Percentiles rank a stretch among this genome's conserved stretches.
Conservation (phyloP, 331 rosid species). For the Ulmus americana region DNA sequence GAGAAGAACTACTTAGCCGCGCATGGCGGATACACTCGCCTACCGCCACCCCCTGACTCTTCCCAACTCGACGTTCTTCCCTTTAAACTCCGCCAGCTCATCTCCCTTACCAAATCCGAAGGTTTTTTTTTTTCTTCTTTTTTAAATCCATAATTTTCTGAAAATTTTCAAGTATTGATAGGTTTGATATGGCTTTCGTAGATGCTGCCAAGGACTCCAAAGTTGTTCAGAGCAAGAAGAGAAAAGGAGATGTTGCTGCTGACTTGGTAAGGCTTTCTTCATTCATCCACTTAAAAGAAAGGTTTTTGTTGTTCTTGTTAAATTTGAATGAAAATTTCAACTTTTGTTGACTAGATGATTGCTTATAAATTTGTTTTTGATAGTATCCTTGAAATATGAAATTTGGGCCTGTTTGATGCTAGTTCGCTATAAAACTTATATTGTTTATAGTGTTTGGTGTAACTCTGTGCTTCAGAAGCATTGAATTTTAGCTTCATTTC, state of each 20-base stretch:
- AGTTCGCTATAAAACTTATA: not conserved
- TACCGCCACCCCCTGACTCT: slow-evolving; percentile 47
- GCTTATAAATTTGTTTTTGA: not conserved
- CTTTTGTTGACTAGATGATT: no score
- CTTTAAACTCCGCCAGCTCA: slow-evolving; percentile 61
- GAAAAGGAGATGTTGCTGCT: slow-evolving; percentile 21
- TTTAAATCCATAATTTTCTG: not conserved
- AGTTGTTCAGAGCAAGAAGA: slow-evolving; percentile 24
- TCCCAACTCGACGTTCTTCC: slow-evolving; percentile 59
- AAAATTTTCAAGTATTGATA: not conserved
- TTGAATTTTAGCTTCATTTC: not conserved
- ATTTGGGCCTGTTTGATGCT: not conserved
- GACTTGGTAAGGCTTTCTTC: slow-evolving; percentile 29
- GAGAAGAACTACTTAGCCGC: slow-evolving; percentile 79
- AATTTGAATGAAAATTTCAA: no score
- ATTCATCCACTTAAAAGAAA: not conserved
- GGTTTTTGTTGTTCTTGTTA: not conserved
- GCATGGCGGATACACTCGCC: slow-evolving; percentile 56
- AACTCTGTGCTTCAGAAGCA: not conserved
- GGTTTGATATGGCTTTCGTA: slow-evolving; percentile 25
- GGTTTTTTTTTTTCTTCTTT: slow-evolving; percentile 24
- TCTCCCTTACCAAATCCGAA: slow-evolving; percentile 40
- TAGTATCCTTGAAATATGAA: not conserved
- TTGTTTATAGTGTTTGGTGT: not conserved
- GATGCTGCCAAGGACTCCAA: slow-evolving; percentile 30